These are phyloP conservation scores for Lecanicillium sp. DNA, from an alignment of 2,329 filamentous ascomycete species.

Conservation along the genomic window DNA sequence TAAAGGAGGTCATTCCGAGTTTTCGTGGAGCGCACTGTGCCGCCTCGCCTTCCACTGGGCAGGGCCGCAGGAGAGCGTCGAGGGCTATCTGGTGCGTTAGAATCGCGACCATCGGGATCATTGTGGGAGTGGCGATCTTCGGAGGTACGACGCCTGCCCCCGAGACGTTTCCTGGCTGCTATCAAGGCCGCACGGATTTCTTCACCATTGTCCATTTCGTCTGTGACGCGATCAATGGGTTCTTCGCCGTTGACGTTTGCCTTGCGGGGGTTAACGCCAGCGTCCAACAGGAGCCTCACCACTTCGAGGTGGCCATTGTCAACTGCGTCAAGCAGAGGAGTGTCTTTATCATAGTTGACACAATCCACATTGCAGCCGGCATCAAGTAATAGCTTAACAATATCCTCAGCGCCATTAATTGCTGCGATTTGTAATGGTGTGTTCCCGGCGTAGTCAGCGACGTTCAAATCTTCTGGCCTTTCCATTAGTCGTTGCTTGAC, in stretches of 20 bases:
- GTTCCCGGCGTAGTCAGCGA: conserved; percentile 91
- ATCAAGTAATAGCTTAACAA: conserved; percentile 79
- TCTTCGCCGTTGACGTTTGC: conserved; percentile 90
- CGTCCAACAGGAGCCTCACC: conserved; percentile 72
- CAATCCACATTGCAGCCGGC: conserved; percentile 80
- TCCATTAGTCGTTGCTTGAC: conserved; percentile 70
- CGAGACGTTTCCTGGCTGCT: conserved; percentile 48
- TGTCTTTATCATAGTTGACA: conserved; percentile 76
- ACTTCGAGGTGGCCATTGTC: conserved; percentile 91
- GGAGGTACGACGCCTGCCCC: conserved; percentile 46
- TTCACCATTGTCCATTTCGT: conserved; percentile 67
- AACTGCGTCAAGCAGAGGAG: conserved; percentile 89
- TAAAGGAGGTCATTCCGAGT: conserved; percentile 58
- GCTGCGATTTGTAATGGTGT: conserved; percentile 91
- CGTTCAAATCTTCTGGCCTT: conserved; percentile 79
- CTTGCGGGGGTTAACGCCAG: conserved; percentile 85
- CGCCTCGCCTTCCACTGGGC: conserved; percentile 39
- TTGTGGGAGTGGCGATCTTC: conserved; percentile 47
- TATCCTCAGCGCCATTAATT: conserved; percentile 75
- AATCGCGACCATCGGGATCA: conserved; percentile 38
- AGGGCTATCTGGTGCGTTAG: conserved; percentile 50
- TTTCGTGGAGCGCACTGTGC: conserved; percentile 53
- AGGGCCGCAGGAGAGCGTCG: conserved; percentile 45
- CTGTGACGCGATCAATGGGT: conserved; percentile 74
- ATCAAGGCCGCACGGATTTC: conserved; percentile 67